Evolutionary conservation across 228 moss, liverwort and hornwort genomes (phyloP).

Genomic region (Sphagnum magellanicum): DNA sequence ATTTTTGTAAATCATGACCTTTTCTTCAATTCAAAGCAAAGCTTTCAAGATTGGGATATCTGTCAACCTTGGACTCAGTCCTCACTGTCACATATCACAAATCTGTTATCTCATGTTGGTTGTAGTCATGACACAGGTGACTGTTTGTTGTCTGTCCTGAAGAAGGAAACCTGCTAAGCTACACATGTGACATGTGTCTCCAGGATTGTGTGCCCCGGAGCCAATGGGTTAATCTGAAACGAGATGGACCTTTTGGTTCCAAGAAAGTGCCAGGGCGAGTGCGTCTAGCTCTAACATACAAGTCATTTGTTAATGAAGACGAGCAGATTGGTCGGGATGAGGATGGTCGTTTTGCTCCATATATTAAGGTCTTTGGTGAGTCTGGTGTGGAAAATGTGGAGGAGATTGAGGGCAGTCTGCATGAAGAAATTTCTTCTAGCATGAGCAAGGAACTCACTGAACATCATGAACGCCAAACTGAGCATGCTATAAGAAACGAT

Average conservation of each 20-base stretch:
- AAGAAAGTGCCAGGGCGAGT: constrained; percentile 75
- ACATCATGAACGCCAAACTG: neutral
- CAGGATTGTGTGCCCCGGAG: constrained; percentile 92
- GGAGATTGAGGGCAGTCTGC: constrained; percentile 36
- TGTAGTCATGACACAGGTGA: no score
- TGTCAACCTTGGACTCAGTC: no score
- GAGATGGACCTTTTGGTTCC: constrained; percentile 67
- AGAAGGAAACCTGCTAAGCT: no score
- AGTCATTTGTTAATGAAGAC: constrained; percentile 87
- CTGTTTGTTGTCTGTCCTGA: neutral
- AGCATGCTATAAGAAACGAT: neutral
- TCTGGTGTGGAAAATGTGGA: constrained; percentile 50
- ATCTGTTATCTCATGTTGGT: no score
- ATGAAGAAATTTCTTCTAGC: constrained; percentile 32
- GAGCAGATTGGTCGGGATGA: constrained; percentile 59
- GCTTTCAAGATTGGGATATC: no score
- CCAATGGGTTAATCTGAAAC: constrained; percentile 76
- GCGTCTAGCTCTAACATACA: constrained; percentile 74
- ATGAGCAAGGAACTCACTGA: constrained; percentile 14
- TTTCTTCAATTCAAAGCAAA: no score
- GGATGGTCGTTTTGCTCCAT: constrained; percentile 70
- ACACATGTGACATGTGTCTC: neutral
- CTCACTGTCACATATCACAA: no score
- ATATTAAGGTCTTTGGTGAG: constrained; percentile 83
- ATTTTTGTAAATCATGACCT: no score